Evolutionary conservation across 257 asterid genomes (phyloP), one percentile per base, ranked within the genome.

Genomic region (Gentiana straminea): DNA sequence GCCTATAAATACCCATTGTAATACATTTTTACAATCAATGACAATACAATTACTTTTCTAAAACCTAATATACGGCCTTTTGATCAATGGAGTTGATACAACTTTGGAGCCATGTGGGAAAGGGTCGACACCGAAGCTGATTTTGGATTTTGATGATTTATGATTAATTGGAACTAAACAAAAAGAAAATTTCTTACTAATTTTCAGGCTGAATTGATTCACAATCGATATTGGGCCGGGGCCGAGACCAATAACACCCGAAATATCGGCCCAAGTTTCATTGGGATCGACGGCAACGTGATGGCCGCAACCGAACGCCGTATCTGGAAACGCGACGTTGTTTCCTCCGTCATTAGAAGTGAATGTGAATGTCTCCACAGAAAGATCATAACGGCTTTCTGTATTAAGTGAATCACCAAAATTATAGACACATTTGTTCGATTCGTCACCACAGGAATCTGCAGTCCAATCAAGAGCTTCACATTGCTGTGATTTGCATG

Each of bases 231-330:
- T 15, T 15, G 3, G 0, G 69, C 1, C 24, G 24, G 24, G 24
- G 4, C 91, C 87, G 0, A 82, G 78, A 2, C 94, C 94, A 8
- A 85, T 52, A 4, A 84, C 68, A 0, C 94, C 94, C 0, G 88
- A 61, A 3, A 69, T 75, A 0, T 15, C 24, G 24, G 24, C 24
- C 24, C 24, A 15, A 15, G 13, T 3, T 6, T 33, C 58, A 5
- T 68, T 54, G 53, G 83, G 79, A 0, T 72, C 68, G 2, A 89
- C 95, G 0, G 0, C 59, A 34, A 77, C 79, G 0, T 62, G 24
- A 46, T 61, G 68, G 4, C 87, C 95, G 15, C 89, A 83, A 2
- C 89, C 95, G 33, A 85, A 82, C 11, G 61, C 65, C 7, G 73
- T 70, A 15, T 66, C 59, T 1, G 67, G 73, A 7, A 79, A 70